phyloP scores from a whole-genome alignment of 495 filamentous ascomycete genomes.

The Aspergillus sclerotiicarbonarius region DNA sequence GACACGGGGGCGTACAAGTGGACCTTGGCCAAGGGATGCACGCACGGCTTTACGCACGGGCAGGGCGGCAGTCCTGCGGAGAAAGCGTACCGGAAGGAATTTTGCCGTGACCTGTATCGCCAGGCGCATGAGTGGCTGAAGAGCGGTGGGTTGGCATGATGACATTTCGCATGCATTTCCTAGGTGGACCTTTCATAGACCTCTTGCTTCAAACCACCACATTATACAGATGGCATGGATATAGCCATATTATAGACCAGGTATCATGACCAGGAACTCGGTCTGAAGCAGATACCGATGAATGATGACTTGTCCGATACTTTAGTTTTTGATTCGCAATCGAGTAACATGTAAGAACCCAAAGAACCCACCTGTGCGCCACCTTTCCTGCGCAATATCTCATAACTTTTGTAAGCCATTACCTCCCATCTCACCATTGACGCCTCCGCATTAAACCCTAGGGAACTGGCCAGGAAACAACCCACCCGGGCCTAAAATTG shows the following conservation, averaged over 20 bases:
- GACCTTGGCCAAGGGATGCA: conserved; percentile 26
- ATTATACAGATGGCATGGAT: not conserved
- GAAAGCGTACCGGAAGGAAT: conserved; percentile 11
- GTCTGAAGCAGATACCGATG: no score
- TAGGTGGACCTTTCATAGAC: not conserved
- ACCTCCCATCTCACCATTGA: no score
- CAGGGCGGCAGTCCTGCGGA: conserved; percentile 7
- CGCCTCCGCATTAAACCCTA: no score
- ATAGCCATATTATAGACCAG: no score
- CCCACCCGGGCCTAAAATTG: not conserved
- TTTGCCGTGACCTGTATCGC: conserved; percentile 19
- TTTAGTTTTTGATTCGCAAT: no score
- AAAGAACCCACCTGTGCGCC: no score
- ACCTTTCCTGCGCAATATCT: no score
- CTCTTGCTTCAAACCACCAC: not conserved
- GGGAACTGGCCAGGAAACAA: no score
- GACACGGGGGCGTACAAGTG: conserved; percentile 30
- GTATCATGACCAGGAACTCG: no score
- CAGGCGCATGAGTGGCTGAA: conserved; percentile 27
- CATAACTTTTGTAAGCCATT: no score
- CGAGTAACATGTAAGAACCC: no score
- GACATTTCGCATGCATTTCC: not conserved
- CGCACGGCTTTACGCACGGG: conserved; percentile 29
- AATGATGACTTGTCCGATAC: no score
- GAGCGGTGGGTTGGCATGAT: conserved; percentile 9